Conservation (phyloP, 495 filamentous ascomycete species). For the Alectoria sarmentosa region DNA sequence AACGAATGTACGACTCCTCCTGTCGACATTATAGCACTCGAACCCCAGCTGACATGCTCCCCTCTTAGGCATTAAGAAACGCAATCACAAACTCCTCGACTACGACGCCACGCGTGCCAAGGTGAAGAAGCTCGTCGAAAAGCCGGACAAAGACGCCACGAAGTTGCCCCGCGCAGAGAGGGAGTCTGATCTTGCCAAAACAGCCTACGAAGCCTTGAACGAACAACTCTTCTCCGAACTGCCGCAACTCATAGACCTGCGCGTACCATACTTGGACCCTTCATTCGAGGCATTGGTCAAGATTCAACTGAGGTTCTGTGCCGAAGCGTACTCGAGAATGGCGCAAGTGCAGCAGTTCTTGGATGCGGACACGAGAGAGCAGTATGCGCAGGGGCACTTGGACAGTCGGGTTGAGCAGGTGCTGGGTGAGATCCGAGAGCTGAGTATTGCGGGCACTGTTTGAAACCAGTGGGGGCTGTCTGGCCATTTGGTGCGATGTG, state of each 20-base stretch:
- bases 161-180: slow-evolving; percentile 92
- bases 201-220: slow-evolving; percentile 91
- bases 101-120: slow-evolving; percentile 93
- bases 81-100: slow-evolving; percentile 94
- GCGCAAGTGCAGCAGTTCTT: slow-evolving; percentile 98
- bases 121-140: slow-evolving; percentile 94
- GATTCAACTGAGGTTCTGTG: slow-evolving; percentile 96
- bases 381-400: slow-evolving; percentile 89
- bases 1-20: slow-evolving; percentile 71
- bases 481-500: neutral
- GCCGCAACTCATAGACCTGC: slow-evolving; percentile 94
- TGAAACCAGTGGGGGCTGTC: slow-evolving; percentile 25
- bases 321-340: slow-evolving; percentile 94
- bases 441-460: slow-evolving; percentile 83
- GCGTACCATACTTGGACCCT: slow-evolving; percentile 93
- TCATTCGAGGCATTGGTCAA: slow-evolving; percentile 97
- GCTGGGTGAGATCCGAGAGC: slow-evolving; percentile 89
- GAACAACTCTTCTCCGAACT: slow-evolving; percentile 89
- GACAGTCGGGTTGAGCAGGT: slow-evolving; percentile 93
- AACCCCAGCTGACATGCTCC: neutral
- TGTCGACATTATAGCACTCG: neutral
- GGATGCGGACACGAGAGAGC: slow-evolving; percentile 90
- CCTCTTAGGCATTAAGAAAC: slow-evolving; percentile 79
- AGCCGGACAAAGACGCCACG: slow-evolving; percentile 94
- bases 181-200: slow-evolving; percentile 86